Evolutionary conservation across 2,329 filamentous ascomycete species (phyloP).

Genomic region (Bipolaris cookei): DNA sequence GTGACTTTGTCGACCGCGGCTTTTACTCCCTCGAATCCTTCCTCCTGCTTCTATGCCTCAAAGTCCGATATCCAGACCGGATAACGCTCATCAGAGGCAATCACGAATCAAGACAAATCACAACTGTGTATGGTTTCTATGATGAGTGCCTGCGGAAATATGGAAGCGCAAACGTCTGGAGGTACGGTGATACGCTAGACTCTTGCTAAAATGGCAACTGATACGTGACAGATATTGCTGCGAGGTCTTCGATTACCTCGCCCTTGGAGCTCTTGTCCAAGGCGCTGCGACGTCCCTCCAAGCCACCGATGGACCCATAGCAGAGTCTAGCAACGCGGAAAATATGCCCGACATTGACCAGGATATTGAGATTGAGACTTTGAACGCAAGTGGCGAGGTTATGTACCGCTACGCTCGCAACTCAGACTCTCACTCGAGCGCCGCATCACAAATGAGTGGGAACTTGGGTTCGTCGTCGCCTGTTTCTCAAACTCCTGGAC

Average conservation of each 20-base stretch:
- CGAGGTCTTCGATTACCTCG: conserved; percentile 96
- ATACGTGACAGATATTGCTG: conserved; percentile 70
- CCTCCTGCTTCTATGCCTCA: conserved; percentile 90
- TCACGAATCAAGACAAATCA: conserved; percentile 96
- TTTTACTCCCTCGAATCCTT: conserved; percentile 99
- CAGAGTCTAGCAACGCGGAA: conserved; percentile 58
- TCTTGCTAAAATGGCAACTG: neutral
- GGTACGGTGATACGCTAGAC: conserved; percentile 8
- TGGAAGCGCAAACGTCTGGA: conserved; percentile 94
- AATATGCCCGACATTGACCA: conserved; percentile 63
- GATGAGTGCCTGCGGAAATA: conserved; percentile 80
- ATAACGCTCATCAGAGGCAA: conserved; percentile 96
- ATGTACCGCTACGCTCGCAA: conserved; percentile 72
- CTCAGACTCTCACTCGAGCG: conserved; percentile 46
- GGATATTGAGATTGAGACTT: conserved; percentile 90
- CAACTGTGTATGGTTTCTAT: conserved; percentile 91
- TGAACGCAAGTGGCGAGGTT: conserved; percentile 81
- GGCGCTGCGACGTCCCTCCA: conserved; percentile 73
- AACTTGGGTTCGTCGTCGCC: conserved; percentile 46
- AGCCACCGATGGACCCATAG: conserved; percentile 64
- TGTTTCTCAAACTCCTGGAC: conserved; percentile 52
- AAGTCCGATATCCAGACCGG: conserved; percentile 95
- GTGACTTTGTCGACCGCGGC: conserved; percentile 96
- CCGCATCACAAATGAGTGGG: conserved; percentile 40
- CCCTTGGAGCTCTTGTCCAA: conserved; percentile 86